Percentiles rank a stretch among this genome's conserved stretches.
These are phyloP conservation scores for Cytidiella melzeri DNA, from an alignment of 768 basidiomycete genomes.

Conservation along the genomic window DNA sequence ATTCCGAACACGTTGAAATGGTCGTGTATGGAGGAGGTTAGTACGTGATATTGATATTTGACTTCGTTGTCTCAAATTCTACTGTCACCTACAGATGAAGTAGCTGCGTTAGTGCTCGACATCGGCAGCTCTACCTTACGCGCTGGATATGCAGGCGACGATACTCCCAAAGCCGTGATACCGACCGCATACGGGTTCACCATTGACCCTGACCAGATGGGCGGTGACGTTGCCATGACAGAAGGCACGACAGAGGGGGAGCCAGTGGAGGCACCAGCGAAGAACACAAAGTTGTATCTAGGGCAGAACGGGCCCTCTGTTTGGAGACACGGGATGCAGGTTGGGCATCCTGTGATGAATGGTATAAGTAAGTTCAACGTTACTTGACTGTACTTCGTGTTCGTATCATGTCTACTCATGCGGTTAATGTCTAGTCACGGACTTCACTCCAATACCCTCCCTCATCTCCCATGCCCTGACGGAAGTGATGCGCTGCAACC, in stretches of 20 bases:
- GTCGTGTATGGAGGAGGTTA: conserved; percentile 85
- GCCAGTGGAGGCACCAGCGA: conserved; percentile 30
- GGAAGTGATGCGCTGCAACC: conserved; percentile 69
- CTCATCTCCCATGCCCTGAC: conserved; percentile 71
- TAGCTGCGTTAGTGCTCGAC: conserved; percentile 94
- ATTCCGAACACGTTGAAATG: too few species aligned
- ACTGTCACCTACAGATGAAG: conserved; percentile 65
- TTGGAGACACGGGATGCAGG: conserved; percentile 88
- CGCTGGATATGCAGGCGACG: conserved; percentile 97
- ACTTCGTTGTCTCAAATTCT: neutral
- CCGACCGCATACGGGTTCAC: conserved; percentile 86
- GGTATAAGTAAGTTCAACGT: conserved; percentile 62
- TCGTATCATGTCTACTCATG: neutral
- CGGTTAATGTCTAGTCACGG: conserved; percentile 41
- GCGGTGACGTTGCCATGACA: conserved; percentile 51
- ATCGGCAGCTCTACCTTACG: conserved; percentile 86
- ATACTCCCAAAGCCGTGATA: conserved; percentile 87
- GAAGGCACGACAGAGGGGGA: conserved; percentile 36
- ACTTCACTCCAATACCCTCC: conserved; percentile 69
- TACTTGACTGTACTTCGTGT: neutral
- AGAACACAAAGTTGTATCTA: conserved; percentile 59
- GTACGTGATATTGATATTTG: neutral
- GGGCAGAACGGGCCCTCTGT: conserved; percentile 86
- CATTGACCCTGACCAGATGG: conserved; percentile 10
- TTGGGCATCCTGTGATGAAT: conserved; percentile 76